phyloP scores from a whole-genome alignment of 148 eudicot species.

The Cornus florida region DNA sequence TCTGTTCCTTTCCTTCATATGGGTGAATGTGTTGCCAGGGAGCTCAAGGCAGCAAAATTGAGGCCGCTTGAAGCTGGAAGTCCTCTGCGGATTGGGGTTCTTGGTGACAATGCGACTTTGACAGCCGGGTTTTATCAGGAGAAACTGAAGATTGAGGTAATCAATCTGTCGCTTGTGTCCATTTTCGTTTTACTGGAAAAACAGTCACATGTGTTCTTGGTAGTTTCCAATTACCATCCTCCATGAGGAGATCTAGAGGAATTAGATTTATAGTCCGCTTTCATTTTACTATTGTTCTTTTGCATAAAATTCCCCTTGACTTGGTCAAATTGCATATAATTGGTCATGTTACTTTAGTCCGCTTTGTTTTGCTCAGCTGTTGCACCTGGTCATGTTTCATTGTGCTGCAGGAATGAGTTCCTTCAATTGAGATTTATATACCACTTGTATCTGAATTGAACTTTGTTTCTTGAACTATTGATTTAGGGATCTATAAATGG shows the following conservation, averaged over 20 bases:
- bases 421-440: too few species aligned
- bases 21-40: constrained; percentile 81
- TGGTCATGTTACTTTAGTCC: too few species aligned
- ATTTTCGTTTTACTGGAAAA: not conserved
- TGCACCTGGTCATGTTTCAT: too few species aligned
- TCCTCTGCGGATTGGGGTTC: constrained; percentile 58
- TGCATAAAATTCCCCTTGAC: too few species aligned
- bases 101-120: constrained; percentile 49
- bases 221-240: not conserved
- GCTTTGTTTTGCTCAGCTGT: too few species aligned
- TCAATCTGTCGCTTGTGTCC: not conserved
- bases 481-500: not conserved
- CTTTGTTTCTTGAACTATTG: not conserved
- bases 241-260: not conserved
- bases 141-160: constrained; percentile 72
- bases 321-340: too few species aligned
- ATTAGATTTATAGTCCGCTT: too few species aligned
- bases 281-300: too few species aligned
- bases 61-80: constrained; percentile 78
- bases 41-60: constrained; percentile 71
- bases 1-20: constrained; percentile 66
- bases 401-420: too few species aligned
- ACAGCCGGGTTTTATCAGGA: constrained; percentile 56
- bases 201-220: not conserved
- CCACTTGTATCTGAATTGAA: not conserved